phyloP scores from a whole-genome alignment of 345 rosid species.

The Trapa bicornis region DNA sequence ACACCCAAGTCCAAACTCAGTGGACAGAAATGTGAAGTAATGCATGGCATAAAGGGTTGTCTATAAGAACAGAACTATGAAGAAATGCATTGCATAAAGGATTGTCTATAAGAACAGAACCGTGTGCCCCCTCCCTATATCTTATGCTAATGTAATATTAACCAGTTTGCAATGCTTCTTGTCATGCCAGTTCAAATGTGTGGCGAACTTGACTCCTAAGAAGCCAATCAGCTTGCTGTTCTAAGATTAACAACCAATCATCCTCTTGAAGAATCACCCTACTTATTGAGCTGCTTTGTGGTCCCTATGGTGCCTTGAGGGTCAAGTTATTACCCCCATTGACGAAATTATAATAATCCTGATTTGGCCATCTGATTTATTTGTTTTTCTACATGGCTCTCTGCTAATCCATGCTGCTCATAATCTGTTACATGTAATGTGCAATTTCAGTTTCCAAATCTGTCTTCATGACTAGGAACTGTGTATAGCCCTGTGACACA shows the following conservation, averaged over 20 bases:
- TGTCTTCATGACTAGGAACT: conserved; percentile 13
- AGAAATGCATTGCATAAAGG: no score
- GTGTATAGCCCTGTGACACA: not conserved
- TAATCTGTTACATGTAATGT: conserved; percentile 30
- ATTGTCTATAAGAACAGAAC: no score
- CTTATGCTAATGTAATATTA: not conserved
- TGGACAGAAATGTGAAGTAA: no score
- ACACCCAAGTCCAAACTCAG: no score
- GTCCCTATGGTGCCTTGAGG: conserved; percentile 1
- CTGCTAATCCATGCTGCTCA: not conserved
- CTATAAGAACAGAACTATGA: no score
- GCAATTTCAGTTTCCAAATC: conserved; percentile 9
- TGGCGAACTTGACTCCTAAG: conserved; percentile 48
- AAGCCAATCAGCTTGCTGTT: conserved; percentile 46
- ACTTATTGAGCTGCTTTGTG: not conserved
- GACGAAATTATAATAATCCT: not conserved
- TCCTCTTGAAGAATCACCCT: conserved; percentile 2
- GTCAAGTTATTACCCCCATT: conserved; percentile 1
- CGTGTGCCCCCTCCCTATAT: no score
- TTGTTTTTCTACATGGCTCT: not conserved
- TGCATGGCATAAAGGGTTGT: no score
- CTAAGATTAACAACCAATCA: conserved; percentile 22
- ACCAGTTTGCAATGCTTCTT: not conserved
- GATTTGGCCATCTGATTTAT: not conserved
- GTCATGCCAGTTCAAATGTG: conserved; percentile 59